Conservation (phyloP, 495 filamentous ascomycete species). For the Aspergillus haitiensis region DNA sequence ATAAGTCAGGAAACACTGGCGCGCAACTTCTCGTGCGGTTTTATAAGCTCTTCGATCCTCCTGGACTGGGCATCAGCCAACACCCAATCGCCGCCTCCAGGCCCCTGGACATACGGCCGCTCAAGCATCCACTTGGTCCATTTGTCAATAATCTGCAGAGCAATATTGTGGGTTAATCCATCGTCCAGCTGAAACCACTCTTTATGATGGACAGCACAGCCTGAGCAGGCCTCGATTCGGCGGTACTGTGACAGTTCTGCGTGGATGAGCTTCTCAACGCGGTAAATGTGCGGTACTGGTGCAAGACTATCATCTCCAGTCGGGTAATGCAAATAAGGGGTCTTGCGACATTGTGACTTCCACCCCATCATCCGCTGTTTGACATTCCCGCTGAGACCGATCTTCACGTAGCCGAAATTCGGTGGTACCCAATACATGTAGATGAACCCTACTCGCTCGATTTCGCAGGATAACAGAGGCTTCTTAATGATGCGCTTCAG, state of each 20-base stretch:
- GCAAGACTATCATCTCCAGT: background rate
- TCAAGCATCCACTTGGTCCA: constrained; percentile 8
- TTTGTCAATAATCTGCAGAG: background rate
- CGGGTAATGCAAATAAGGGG: constrained; percentile 5
- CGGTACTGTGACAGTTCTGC: constrained; percentile 11
- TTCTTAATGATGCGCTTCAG: background rate
- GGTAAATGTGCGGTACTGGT: constrained; percentile 7
- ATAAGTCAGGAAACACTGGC: background rate
- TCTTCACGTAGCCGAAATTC: constrained; percentile 12
- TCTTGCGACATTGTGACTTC: constrained; percentile 2
- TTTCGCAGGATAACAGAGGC: background rate
- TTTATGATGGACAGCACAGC: constrained; percentile 1
- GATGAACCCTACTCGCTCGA: constrained; percentile 2
- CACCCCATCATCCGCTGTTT: constrained; percentile 2
- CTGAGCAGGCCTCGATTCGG: constrained; percentile 1
- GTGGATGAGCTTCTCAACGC: constrained; percentile 12
- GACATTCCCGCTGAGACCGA: background rate
- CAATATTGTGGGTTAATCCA: background rate
- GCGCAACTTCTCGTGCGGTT: constrained; percentile 6
- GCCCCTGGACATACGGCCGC: background rate
- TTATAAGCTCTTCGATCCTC: background rate
- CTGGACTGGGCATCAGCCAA: constrained; percentile 2
- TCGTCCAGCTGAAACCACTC: constrained; percentile 9
- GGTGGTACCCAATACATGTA: constrained; percentile 12
- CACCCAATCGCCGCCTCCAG: background rate